Percentiles rank a stretch among this genome's conserved stretches.
These are phyloP conservation scores for Bipolaris gigantea DNA, from an alignment of 2,329 filamentous ascomycete species.

Conservation along the genomic window DNA sequence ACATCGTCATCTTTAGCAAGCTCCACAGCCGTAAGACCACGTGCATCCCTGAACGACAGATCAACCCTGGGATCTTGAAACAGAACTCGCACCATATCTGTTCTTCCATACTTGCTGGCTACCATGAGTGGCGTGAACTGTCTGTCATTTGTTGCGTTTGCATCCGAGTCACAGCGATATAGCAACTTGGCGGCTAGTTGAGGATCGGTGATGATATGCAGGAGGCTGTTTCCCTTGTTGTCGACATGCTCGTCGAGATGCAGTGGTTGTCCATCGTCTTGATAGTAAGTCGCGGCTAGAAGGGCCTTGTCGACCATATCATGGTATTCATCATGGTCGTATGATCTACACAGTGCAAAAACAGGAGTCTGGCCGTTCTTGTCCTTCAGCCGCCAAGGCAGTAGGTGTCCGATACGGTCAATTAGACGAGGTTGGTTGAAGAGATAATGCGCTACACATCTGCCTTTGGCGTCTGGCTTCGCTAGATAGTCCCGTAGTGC, in stretches of 20 bases:
- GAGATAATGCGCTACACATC: conserved; percentile 92
- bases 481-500: conserved; percentile 69
- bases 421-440: conserved; percentile 89
- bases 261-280: conserved; percentile 76
- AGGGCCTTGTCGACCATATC: conserved; percentile 85
- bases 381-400: conserved; percentile 89
- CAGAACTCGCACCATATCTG: conserved; percentile 86
- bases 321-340: conserved; percentile 86
- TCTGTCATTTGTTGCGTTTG: conserved; percentile 93
- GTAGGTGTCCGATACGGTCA: conserved; percentile 69
- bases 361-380: conserved; percentile 98
- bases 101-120: conserved; percentile 94
- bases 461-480: conserved; percentile 78
- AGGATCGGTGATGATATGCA: conserved; percentile 93
- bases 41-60: conserved; percentile 76
- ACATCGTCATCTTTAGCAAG: conserved; percentile 98
- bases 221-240: conserved; percentile 84
- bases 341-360: conserved; percentile 92
- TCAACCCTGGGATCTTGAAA: conserved; percentile 90
- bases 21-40: conserved; percentile 91
- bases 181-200: conserved; percentile 75
- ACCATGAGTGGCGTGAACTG: conserved; percentile 96
- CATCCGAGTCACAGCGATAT: conserved; percentile 86
- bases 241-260: conserved; percentile 94
- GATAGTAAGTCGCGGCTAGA: conserved; percentile 69